These are phyloP conservation scores for Diversispora eburnea DNA, from an alignment of 192 early-diverging fungal species.

Conservation along the genomic window DNA sequence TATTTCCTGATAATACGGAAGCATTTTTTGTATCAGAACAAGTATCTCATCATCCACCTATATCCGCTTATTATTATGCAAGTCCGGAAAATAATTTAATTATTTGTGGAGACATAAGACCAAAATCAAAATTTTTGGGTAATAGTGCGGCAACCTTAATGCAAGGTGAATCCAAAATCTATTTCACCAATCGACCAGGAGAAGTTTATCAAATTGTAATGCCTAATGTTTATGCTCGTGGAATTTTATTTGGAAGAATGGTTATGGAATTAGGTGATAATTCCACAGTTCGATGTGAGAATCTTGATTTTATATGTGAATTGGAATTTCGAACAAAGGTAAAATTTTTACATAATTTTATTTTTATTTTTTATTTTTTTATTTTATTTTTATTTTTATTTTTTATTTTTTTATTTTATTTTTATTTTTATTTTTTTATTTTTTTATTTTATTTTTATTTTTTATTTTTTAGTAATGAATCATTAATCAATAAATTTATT, in stretches of 20 bases:
- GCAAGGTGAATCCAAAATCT: slow-evolving; percentile 65
- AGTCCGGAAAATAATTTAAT: slow-evolving; percentile 76
- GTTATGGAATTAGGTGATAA: slow-evolving; percentile 86
- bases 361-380: slow-evolving; percentile 9
- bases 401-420: slow-evolving; percentile 12
- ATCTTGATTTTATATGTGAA: slow-evolving; percentile 74
- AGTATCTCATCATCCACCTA: slow-evolving; percentile 91
- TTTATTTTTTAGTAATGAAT: no score
- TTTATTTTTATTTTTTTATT: no score
- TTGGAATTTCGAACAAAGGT: slow-evolving; percentile 92
- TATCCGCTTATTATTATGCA: slow-evolving; percentile 79
- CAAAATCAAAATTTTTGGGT: slow-evolving; percentile 83
- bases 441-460: no score
- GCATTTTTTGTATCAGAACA: slow-evolving; percentile 88
- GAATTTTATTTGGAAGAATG: slow-evolving; percentile 93
- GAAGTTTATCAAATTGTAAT: slow-evolving; percentile 81
- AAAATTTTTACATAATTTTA: slow-evolving; percentile 20
- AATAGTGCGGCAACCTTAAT: slow-evolving; percentile 90
- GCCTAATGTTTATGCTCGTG: slow-evolving; percentile 92
- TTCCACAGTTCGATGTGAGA: slow-evolving; percentile 65
- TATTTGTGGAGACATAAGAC: slow-evolving; percentile 77
- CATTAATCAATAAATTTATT: no score
- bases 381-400: background rate
- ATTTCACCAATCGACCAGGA: slow-evolving; percentile 57
- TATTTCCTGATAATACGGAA: slow-evolving; percentile 63